Evolutionary conservation across 345 rosid species (phyloP), one percentile per base, ranked within the genome.

Genomic region (Bretschneidera sinensis): DNA sequence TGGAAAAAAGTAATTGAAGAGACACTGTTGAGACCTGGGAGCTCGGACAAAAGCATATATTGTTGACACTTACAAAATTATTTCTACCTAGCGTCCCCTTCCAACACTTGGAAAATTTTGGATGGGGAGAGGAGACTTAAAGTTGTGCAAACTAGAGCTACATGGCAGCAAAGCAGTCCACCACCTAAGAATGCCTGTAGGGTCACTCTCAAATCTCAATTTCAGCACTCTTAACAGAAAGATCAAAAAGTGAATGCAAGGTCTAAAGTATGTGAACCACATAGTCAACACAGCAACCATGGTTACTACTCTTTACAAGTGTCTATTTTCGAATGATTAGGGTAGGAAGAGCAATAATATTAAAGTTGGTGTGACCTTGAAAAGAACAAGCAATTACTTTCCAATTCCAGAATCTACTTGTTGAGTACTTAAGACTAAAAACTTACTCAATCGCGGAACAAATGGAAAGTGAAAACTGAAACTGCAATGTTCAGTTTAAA

Each of bases 1-100:
- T n/a, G n/a, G n/a, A n/a, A n/a, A n/a, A n/a, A n/a, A n/a, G n/a
- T 43, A 54, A 54, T 63, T 18, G 51, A 43, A 48, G 33, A n/a
- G 60, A 54, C 15, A 53, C 50, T 45, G 52, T 19, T 63, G 59
- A 53, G 67, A 53, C 45, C 15, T 53, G 66, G 66, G 51, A 62
- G 48, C 65, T n/a, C n/a, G n/a, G n/a, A n/a, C 52, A 62, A 17
- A 43, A 35, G n/a, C 31, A 0, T 61, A 28, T 11, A 53, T 11
- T 23, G 22, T 25, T 18, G 28, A 51, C 24, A 43, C 15, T 17
- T 54, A n/a, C 21, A 60, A 20, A 16, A 48, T 23, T 34, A 25
- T 18, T 10, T 19, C 20, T n/a, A n/a, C n/a, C n/a, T n/a, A n/a
- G n/a, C n/a, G n/a, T n/a, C n/a, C n/a, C n/a, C n/a, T n/a, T n/a